A percentile compares a stretch with the other conserved stretches of the same genome.
phyloP scores from a whole-genome alignment of 2,329 filamentous ascomycete genomes.

The Diaporthe australafricana region DNA sequence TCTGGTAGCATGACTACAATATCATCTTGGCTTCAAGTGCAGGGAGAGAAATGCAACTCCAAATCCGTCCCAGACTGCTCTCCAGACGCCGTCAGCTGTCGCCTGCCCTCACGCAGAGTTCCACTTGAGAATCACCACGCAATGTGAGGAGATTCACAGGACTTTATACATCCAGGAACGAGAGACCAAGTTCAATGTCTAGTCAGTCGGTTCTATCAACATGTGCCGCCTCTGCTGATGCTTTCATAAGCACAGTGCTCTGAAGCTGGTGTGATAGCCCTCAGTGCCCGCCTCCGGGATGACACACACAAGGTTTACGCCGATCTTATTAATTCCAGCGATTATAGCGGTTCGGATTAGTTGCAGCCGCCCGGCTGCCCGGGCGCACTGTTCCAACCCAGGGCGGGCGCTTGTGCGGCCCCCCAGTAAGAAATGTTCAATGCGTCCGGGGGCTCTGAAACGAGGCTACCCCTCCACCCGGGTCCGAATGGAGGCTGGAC shows the following conservation, averaged over 20 bases:
- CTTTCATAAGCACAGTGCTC: background rate
- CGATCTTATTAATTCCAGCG: background rate
- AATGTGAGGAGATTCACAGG: no score
- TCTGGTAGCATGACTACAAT: background rate
- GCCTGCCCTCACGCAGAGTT: background rate
- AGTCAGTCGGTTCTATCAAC: background rate
- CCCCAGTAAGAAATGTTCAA: background rate
- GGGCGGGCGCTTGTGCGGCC: background rate
- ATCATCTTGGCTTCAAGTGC: background rate
- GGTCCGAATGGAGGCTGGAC: background rate
- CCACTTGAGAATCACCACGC: background rate
- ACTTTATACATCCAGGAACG: background rate
- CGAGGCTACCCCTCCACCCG: conserved; percentile 20
- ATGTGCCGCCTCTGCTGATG: background rate
- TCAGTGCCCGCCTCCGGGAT: background rate
- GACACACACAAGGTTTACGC: conserved; percentile 3
- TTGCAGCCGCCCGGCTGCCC: conserved; percentile 2
- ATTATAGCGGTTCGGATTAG: conserved; percentile 18
- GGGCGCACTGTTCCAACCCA: conserved; percentile 1
- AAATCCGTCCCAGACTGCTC: background rate
- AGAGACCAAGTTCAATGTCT: background rate
- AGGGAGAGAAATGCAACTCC: background rate
- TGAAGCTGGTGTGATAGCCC: background rate
- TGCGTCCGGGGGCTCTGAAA: conserved; percentile 25
- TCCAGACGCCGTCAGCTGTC: background rate